Conservation (phyloP, 2,329 filamentous ascomycete genomes). For the Aspergillus nomiae region DNA sequence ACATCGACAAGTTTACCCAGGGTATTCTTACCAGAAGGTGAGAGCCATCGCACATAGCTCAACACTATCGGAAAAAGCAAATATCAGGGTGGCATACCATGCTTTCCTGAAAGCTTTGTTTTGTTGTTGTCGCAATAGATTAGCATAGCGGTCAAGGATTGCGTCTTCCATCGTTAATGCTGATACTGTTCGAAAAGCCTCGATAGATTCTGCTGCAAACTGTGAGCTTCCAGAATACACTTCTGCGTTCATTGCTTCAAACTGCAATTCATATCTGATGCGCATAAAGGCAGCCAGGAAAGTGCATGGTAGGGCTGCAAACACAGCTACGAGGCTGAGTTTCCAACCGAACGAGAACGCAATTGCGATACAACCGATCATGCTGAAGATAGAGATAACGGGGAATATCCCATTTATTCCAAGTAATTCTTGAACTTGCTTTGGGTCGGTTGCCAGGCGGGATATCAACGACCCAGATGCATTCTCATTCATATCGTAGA, state of each 20-base stretch:
- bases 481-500: conserved; percentile 15
- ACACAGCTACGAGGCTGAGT: conserved; percentile 67
- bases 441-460: conserved; percentile 45
- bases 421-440: conserved; percentile 53
- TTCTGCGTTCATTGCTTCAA: conserved; percentile 67
- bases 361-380: conserved; percentile 66
- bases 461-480: conserved; percentile 15
- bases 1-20: neutral
- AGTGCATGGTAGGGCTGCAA: conserved; percentile 58
- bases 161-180: conserved; percentile 69
- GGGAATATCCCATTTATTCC: conserved; percentile 51
- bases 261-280: conserved; percentile 66
- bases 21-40: conserved; percentile 54
- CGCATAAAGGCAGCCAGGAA: conserved; percentile 53
- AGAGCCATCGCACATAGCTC: conserved; percentile 65
- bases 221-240: conserved; percentile 73
- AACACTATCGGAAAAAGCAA: conserved; percentile 69
- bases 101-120: conserved; percentile 62
- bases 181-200: conserved; percentile 72
- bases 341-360: conserved; percentile 77
- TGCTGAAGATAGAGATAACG: conserved; percentile 65
- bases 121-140: conserved; percentile 62
- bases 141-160: conserved; percentile 64
- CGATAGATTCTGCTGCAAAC: conserved; percentile 73
- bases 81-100: conserved; percentile 64